Conservation (phyloP, 345 rosid genomes). For the Boechera stricta region DNA sequence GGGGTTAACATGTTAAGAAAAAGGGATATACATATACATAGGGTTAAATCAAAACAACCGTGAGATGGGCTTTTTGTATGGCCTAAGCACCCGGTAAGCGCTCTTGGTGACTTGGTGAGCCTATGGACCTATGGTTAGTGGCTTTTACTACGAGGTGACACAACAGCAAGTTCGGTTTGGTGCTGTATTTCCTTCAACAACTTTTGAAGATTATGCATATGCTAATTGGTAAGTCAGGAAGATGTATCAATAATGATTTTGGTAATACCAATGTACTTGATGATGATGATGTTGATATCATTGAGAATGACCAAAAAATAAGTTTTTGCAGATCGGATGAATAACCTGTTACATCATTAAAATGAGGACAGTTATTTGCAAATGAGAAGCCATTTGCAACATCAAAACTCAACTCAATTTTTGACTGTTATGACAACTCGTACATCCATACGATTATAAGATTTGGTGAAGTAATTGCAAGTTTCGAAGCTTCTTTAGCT, state of each 20-base stretch:
- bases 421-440: background rate
- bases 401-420: conserved; percentile 10
- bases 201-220: conserved; percentile 2
- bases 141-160: background rate
- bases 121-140: background rate
- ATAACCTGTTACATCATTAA: too few relatives aligned
- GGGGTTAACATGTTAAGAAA: too few relatives aligned
- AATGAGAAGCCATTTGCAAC: conserved; percentile 16
- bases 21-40: too few relatives aligned
- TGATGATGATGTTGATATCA: background rate
- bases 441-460: background rate
- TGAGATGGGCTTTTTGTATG: too few relatives aligned
- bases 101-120: background rate
- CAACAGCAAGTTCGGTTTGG: background rate
- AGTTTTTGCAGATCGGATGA: background rate
- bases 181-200: background rate
- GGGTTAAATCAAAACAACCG: too few relatives aligned
- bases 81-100: too few relatives aligned
- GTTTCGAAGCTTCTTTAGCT: conserved; percentile 34
- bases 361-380: background rate
- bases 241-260: background rate
- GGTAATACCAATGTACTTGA: background rate
- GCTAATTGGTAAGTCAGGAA: background rate
- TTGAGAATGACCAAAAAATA: background rate
- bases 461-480: conserved; percentile 19